Base-by-base conservation (phyloP, 768 basidiomycete species). In the Favolaschia claudopus region DNA sequence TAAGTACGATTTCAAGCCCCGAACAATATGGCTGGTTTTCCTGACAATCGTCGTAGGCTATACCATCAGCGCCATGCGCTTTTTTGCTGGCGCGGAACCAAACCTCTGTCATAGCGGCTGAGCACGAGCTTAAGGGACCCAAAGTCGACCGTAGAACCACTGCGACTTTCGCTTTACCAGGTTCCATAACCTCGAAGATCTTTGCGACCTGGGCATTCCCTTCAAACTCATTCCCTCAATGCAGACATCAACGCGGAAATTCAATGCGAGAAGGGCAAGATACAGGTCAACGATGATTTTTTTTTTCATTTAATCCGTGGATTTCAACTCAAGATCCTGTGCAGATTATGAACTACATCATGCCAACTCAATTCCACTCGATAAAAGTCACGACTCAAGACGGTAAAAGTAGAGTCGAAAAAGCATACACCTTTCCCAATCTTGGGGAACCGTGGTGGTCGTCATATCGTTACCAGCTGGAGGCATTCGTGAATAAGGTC, bases 371-470 rank as follows among this genome's bases (percentile, higher is more conserved):
- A 6, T 84, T 77, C 58, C 85, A 87, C 62, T 77, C 69, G 15
- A 80, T 87, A 52, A 78, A 67, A 3, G 76, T 85, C n/a, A 74
- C 66, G 36, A 70, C 71, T 14, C 70, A 72, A 47, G 45, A 32
- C 1, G 64, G 67, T 14, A 75, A 76, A 40, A 63, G 65, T 36
- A 69, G 72, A 46, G 75, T 72, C 10, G 81, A 82, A 66, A 82
- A 81, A 66, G 74, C 67, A 3, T 85, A 85, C 64, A 78, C 69
- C 20, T 79, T 75, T 64, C 55, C 51, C 24, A 75, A 75, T 42
- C 84, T 80, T 7, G 85, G 85, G 20, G 80, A 87, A 68, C 74
- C 75, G 9, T 85, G 83, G 81, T 89, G 86, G 86, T 74, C 82
- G 33, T 82, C 85, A 22, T 82, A 77, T 55, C 69, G 77, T 34